Evolutionary conservation across 75 land plant species (phyloP), one percentile per base, ranked within the genome.

Genomic region (Gnetum montanum): DNA sequence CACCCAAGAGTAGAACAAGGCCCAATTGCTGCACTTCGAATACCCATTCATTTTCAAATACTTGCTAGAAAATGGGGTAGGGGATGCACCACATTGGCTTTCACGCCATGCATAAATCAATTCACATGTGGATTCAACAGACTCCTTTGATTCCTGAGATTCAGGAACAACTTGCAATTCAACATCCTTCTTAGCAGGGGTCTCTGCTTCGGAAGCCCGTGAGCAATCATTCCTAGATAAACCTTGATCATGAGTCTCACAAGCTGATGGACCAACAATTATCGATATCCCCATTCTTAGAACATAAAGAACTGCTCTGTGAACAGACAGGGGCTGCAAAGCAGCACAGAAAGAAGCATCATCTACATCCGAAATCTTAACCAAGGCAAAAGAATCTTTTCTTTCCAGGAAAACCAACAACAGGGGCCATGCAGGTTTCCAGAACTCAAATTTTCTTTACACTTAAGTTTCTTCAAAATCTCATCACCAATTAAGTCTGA

Each of bases 391-490:
- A 34, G 56, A 72, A 26, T 65, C 51, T 49, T 59, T 58, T 5
- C 60, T 70, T 16, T 72, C 64, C 10, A 90, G 78, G 52, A 69
- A 77, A 49, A 78, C 66, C 46, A 90, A 52, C 34, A 90, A 43
- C 27, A 90, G 50, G 61, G 71, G 79, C 90, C 90, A 90, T 37
- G 70, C 30, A 31, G 73, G 68, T 20, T 71, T 77, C 20, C 70
- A 67, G 22, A 25, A n/a, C 36, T 28, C 29, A 60, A 58, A 61
- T 18, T 68, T 67, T 25, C n/a, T 35, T 79, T 66, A 16, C n/a
- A 38, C 8, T 61, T 56, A 23, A 85, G 64, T 50, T 70, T 65
- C 57, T 67, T 58, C 27, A 90, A 73, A 62, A 82, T 46, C 52
- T 57, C 76, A 61, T 85, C 74, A 7, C 64, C 81, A 15, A 41